Evolutionary conservation across 352 stramenopile genomes (phyloP), one percentile per base, ranked within the genome.

Genomic region (Bremia lactucae): DNA sequence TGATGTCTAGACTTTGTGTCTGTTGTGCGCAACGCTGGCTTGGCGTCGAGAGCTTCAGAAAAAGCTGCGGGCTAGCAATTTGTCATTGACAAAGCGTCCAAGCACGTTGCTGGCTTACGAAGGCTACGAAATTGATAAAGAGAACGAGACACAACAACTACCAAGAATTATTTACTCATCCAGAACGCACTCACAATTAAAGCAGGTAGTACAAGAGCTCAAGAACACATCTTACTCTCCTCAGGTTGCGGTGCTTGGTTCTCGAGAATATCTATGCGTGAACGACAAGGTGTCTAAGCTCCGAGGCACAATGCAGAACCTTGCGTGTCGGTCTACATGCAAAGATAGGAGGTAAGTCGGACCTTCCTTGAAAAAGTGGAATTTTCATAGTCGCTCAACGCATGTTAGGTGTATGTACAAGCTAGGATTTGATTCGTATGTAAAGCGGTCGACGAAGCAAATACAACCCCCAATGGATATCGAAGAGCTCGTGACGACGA

Each of bases 151-250:
- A 6, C 60, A 57, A 5, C 42, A 65, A 24, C 38, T 87, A 11
- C 84, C 89, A 5, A 82, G 86, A 16, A 98, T 99, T 48, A 97
- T 99, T 55, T 99, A 98, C 59, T 96, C 95, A 39, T 98, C 94
- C 22, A 70, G 96, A 18, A 99, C 96, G 3, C 96, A 99, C 65
- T 97, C 89, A n/a, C 96, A 99, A 63, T 71, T 99, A 10, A 95
- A 95, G 24, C 93, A 98, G 57, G 96, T 98, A 16, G 81, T 98
- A 6, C 76, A 95, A 40, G 95, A 98, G 60, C 72, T 98, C 15
- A 95, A 95, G 36, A 96, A 85, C 55, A 98, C 94, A 19, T 62
- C 75, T n/a, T 98, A 98, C 62, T 64, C 71, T 13, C 91, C 91
- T 5, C 68, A 60, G 1, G 54, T 94, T 11, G 77, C 81, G 0